A percentile compares a stretch with the other conserved stretches of the same genome.
phyloP scores from a whole-genome alignment of 345 rosid genomes.

The Populus ilicifolia region DNA sequence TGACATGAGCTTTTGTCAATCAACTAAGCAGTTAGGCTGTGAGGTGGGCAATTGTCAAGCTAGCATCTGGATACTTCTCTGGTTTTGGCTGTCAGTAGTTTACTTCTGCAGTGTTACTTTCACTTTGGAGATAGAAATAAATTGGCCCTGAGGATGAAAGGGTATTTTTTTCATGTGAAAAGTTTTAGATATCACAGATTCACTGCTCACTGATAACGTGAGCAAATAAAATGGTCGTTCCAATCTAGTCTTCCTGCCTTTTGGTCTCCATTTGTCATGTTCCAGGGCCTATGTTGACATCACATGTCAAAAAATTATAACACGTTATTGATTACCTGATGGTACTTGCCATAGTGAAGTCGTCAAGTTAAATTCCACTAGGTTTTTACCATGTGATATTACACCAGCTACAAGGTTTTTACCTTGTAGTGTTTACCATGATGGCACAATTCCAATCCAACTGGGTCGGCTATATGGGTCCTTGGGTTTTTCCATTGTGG shows the following conservation, averaged over 20 bases:
- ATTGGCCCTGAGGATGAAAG: neutral
- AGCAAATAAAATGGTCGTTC: neutral
- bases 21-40: neutral
- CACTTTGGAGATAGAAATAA: neutral
- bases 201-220: neutral
- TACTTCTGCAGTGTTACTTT: neutral
- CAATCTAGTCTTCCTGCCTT: neutral
- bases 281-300: neutral
- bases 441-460: neutral
- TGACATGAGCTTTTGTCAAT: neutral
- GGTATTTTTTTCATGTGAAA: neutral
- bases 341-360: neutral
- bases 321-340: neutral
- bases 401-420: neutral
- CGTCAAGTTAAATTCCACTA: neutral
- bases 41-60: neutral
- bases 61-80: neutral
- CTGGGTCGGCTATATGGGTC: neutral
- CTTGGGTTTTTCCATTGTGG: neutral
- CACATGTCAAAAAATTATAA: neutral
- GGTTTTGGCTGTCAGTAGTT: neutral
- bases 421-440: neutral
- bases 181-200: neutral
- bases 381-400: neutral
- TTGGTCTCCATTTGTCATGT: neutral